Conservation (phyloP, 225 moss, liverwort and hornwort genomes). For the Marchantia polymorpha region DNA sequence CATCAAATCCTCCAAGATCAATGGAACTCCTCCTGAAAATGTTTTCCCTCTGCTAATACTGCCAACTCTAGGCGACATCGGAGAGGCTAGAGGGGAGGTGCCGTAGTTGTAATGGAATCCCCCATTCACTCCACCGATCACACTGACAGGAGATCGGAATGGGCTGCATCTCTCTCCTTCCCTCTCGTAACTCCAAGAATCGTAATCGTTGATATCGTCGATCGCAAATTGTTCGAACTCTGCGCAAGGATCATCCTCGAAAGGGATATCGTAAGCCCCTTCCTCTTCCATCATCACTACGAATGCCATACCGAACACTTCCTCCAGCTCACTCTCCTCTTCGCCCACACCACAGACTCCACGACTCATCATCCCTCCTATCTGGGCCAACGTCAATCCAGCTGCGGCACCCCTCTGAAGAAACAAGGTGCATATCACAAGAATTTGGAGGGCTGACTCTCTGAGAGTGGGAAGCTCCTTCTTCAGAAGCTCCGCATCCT, state of each 20-base stretch:
- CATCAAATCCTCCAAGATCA: constrained; percentile 43
- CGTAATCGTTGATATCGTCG: constrained; percentile 59
- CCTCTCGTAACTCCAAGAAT: constrained; percentile 22
- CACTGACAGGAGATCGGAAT: constrained; percentile 3
- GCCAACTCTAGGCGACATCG: constrained; percentile 30
- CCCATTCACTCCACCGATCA: constrained; percentile 10
- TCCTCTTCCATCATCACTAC: constrained; percentile 46
- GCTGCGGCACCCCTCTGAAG: constrained; percentile 69
- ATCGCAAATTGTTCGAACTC: constrained; percentile 59
- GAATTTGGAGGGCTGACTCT: constrained; percentile 71
- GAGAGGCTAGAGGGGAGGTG: constrained; percentile 20
- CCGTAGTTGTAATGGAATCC: constrained; percentile 15
- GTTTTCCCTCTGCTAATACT: neutral
- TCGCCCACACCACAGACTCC: constrained; percentile 79
- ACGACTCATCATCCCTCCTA: constrained; percentile 93
- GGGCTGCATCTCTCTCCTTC: constrained; percentile 29
- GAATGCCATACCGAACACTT: constrained; percentile 53
- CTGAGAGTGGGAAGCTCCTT: constrained; percentile 73
- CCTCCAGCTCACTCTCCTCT: constrained; percentile 83
- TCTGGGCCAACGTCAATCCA: constrained; percentile 78
- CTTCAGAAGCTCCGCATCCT: constrained; percentile 57
- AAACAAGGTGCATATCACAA: constrained; percentile 72
- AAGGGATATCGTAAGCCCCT: neutral
- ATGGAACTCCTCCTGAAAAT: constrained; percentile 4
- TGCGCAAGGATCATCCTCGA: constrained; percentile 25